phyloP scores from a whole-genome alignment of 2,329 filamentous ascomycete genomes.

The Botryosphaeria dothidea region DNA sequence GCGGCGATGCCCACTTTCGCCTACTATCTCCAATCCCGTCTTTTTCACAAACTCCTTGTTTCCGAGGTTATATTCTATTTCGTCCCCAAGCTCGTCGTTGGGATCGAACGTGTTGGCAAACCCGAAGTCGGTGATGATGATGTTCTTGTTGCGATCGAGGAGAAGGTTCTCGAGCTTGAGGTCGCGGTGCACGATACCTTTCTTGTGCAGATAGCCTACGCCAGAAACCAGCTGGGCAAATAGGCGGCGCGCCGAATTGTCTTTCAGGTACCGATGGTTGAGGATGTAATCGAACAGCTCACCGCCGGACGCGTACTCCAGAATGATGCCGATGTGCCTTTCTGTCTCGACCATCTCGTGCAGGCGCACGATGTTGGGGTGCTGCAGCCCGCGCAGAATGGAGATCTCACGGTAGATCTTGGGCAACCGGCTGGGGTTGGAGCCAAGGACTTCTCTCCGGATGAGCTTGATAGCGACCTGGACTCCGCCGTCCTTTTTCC shows the following conservation, averaged over 20 bases:
- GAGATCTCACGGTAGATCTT: constrained; percentile 98
- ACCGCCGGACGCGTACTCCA: constrained; percentile 96
- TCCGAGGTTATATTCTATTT: constrained; percentile 82
- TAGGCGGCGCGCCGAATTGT: constrained; percentile 82
- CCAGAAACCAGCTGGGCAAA: constrained; percentile 96
- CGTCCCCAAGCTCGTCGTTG: constrained; percentile 80
- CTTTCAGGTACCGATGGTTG: constrained; percentile 94
- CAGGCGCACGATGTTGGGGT: constrained; percentile 94
- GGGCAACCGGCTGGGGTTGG: constrained; percentile 83
- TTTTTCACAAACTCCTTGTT: constrained; percentile 88
- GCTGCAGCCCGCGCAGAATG: constrained; percentile 82
- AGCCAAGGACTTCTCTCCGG: constrained; percentile 83
- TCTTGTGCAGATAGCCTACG: constrained; percentile 96
- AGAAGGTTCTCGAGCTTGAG: constrained; percentile 95
- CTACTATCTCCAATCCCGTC: constrained; percentile 78
- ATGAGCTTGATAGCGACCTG: constrained; percentile 98
- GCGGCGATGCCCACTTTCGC: constrained; percentile 72
- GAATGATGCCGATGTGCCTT: constrained; percentile 93
- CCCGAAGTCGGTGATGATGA: constrained; percentile 99
- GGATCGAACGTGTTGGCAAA: constrained; percentile 98
- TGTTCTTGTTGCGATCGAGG: constrained; percentile 94
- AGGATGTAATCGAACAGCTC: constrained; percentile 98
- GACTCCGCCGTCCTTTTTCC: constrained; percentile 92
- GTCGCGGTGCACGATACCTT: constrained; percentile 96
- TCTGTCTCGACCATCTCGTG: constrained; percentile 99